Evolutionary conservation across 164 flowering plant genomes (phyloP), one percentile per base, ranked within the genome.

Genomic region (Buxus sempervirens): DNA sequence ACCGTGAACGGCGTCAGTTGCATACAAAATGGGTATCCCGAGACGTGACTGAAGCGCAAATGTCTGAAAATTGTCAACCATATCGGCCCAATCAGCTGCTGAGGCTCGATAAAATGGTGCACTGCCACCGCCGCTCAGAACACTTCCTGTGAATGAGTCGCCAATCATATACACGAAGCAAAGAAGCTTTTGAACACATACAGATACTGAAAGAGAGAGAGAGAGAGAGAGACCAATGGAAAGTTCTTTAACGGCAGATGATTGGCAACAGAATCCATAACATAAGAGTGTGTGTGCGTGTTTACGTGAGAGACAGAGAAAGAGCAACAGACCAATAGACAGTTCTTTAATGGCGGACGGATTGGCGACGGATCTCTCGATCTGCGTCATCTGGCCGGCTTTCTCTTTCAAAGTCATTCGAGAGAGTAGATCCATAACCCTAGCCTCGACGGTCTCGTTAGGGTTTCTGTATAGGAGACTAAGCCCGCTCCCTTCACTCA

Each of bases 1-100:
- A 0, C 91, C 91, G 77, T 89, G 91, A 66, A 89, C 94, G 6
- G 94, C 91, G 70, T 89, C 94, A 53, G 71, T 75, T 48, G 82
- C 91, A 75, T 89, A 89, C 20, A 87, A 28, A 13, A 89, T 68
- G 21, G 90, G 94, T 64, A 89, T 84, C 25, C 88, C 87, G 0
- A 89, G 82, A 54, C 90, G 78, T 7, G 90, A 78, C 63, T 78
- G 73, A 0, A 89, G 73, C 14, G 90, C 88, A 21, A 70, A 45
- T 41, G 45, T 75, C 76, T 89, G 91, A 41, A 77, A 84, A 13
- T 68, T 64, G 62, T 87, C 94, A 9, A 87, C 70, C 94, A 84
- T 87, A 62, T 89, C 86, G 4, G 86, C 90, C 90, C 91, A 89
- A 70, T 85, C 88, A 9, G 80, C 57, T 0, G 89, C 64, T 70